Percentiles rank a stretch among this genome's conserved stretches.
phyloP scores from a whole-genome alignment of 306 rosid genomes.

The Prinsepia uniflora region DNA sequence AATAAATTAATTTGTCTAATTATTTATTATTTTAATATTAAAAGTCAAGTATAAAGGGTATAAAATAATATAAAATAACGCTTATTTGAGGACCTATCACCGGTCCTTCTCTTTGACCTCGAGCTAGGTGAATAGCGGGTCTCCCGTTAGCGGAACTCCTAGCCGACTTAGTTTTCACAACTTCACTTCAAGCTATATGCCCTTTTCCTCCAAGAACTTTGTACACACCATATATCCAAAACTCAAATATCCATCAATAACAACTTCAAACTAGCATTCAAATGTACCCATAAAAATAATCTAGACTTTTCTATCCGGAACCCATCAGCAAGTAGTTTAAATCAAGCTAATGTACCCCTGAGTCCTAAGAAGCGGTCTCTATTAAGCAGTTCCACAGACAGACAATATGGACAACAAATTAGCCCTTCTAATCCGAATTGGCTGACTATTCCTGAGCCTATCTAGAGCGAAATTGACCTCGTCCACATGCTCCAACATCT shows the following conservation, averaged over 20 bases:
- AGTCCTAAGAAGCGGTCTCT: constrained; percentile 78
- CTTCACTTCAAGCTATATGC: too few species aligned
- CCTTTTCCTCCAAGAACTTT: constrained; percentile 3
- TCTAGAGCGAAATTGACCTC: constrained; percentile 96
- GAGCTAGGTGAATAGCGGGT: too few species aligned
- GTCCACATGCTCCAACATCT: constrained; percentile 98
- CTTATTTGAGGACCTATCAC: too few species aligned
- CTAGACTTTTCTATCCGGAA: constrained; percentile 1
- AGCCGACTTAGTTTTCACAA: too few species aligned
- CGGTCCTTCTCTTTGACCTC: too few species aligned
- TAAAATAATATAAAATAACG: too few species aligned
- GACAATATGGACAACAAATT: constrained; percentile 73
- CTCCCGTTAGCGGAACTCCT: too few species aligned
- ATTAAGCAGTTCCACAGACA: constrained; percentile 69
- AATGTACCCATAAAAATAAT: background rate
- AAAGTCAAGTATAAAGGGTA: too few species aligned
- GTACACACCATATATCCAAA: background rate
- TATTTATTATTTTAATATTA: too few species aligned
- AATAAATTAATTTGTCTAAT: too few species aligned
- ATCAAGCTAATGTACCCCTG: constrained; percentile 63
- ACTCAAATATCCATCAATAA: constrained; percentile 10
- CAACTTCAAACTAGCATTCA: background rate
- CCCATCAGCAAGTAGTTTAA: constrained; percentile 1
- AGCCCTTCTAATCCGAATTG: constrained; percentile 88
- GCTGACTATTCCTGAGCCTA: constrained; percentile 81